Base-by-base conservation (phyloP, 345 rosid genomes). In the Pistacia integerrima region DNA sequence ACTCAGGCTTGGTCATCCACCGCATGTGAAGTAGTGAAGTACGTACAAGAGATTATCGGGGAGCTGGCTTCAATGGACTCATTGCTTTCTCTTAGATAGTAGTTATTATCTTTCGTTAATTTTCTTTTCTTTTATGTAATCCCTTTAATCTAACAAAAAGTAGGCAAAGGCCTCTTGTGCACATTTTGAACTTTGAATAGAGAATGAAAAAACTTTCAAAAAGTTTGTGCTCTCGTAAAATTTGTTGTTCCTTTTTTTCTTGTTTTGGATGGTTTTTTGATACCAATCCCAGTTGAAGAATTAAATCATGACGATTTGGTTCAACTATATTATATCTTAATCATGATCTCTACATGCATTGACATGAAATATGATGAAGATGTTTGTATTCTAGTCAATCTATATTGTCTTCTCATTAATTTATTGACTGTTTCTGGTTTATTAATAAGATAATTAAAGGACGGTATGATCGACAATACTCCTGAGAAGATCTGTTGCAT, bases 1-100 rank as follows among this genome's bases (percentile, higher is more conserved):
- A 88, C 94, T 93, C 74, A 85, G 95, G 88, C 94, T 93, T 77
- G 97, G 98, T 58, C 70, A 85, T 74, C 81, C 88, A n/a, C 81
- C 88, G 59, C 77, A 85, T 44, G 82, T 88, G 79, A 89, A 86
- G 78, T 88, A 84, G 83, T 36, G 7, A 4, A 20, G 14, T 25
- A 41, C 10, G 3, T 55, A n/a, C 60, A 64, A 69, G 22, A 52
- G 46, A 41, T 8, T 6, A 35, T 64, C 55, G 3, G 5, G 44
- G 57, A 54, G 57, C 18, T 16, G 8, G 44, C 51, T 38, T n/a
- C 5, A 64, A 18, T 18, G 69, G 1, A 64, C 70, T 66, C 22
- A 17, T 49, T 54, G 61, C 72, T 69, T 8, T 41, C 73, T 33
- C 66, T 59, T 20, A 41, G 38, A 25, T 41, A 5, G 8, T 41